A percentile compares a stretch with the other conserved stretches of the same genome.
These are phyloP conservation scores for Ganoderma leucocontextum DNA, from an alignment of 1,284 basidiomycete genomes.

Conservation along the genomic window DNA sequence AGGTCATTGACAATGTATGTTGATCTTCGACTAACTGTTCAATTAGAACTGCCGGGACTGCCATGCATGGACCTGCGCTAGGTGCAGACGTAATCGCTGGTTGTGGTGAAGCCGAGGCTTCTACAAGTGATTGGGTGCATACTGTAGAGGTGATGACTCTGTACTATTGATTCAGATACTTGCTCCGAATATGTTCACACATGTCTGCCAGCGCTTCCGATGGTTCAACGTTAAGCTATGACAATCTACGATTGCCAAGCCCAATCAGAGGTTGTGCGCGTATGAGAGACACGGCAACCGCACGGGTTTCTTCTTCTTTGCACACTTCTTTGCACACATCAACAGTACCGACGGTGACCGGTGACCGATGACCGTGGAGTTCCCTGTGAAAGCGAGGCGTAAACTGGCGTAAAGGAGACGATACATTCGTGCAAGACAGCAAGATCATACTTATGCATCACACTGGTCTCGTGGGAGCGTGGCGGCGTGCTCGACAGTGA, in stretches of 20 bases:
- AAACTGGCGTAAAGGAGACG: not conserved
- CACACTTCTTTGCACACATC: not conserved
- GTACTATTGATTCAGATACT: not conserved
- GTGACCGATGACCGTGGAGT: not conserved
- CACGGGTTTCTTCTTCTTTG: not conserved
- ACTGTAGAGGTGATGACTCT: not conserved
- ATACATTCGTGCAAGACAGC: not conserved
- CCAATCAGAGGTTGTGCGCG: not conserved
- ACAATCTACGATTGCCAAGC: slow-evolving; percentile 1
- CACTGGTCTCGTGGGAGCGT: slow-evolving; percentile 7
- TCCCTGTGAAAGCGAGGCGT: not conserved
- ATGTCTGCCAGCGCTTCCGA: not conserved
- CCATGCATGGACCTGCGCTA: slow-evolving; percentile 29
- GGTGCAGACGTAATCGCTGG: slow-evolving; percentile 34
- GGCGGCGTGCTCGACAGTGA: not conserved
- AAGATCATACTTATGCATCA: not conserved
- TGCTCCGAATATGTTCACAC: not conserved
- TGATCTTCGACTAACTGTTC: slow-evolving; percentile 2
- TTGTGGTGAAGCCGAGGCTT: not conserved
- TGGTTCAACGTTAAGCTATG: not conserved
- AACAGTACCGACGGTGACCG: not conserved
- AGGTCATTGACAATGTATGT: not conserved
- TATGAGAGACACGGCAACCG: not conserved
- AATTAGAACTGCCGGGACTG: slow-evolving; percentile 30
- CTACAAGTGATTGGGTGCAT: not conserved